These are phyloP conservation scores for Tilletia indica DNA, from an alignment of 1,284 basidiomycete genomes.

Conservation along the genomic window DNA sequence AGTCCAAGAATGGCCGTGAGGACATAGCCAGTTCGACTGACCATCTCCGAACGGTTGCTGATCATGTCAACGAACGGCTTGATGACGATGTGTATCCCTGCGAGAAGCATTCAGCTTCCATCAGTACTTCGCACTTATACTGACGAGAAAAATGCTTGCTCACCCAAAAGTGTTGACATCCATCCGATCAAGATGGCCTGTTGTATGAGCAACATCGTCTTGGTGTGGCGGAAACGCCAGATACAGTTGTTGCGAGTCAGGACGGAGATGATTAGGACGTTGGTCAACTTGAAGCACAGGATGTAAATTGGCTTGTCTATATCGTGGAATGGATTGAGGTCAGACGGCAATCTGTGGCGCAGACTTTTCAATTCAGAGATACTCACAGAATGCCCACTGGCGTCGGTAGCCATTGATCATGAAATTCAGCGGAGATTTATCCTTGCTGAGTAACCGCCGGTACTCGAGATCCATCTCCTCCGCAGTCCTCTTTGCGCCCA, in stretches of 20 bases:
- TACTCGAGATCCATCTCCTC: constrained; percentile 72
- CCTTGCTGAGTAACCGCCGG: constrained; percentile 66
- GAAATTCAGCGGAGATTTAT: constrained; percentile 70
- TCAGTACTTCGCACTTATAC: too few species aligned
- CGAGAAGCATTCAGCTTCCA: not conserved
- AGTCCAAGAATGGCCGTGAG: constrained; percentile 67
- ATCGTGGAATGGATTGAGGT: not conserved
- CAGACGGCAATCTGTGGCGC: too few species aligned
- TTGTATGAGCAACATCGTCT: constrained; percentile 64
- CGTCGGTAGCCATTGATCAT: constrained; percentile 63
- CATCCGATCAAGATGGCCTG: constrained; percentile 67
- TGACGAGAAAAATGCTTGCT: not conserved
- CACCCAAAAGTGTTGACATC: constrained; percentile 64
- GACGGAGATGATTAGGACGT: constrained; percentile 68
- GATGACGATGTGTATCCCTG: constrained; percentile 63
- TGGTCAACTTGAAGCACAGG: constrained; percentile 66
- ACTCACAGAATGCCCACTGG: constrained; percentile 56
- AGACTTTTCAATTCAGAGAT: not conserved
- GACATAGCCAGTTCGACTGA: constrained; percentile 70
- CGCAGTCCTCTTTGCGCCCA: constrained; percentile 64
- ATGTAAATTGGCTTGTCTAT: constrained; percentile 54
- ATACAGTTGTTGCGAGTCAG: constrained; percentile 70
- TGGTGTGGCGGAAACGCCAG: constrained; percentile 64
- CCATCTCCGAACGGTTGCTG: constrained; percentile 75
- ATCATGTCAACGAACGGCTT: constrained; percentile 71